These are phyloP conservation scores for Nematocida ironsii DNA, from an alignment of 371 early-diverging fungal species.

Conservation along the genomic window DNA sequence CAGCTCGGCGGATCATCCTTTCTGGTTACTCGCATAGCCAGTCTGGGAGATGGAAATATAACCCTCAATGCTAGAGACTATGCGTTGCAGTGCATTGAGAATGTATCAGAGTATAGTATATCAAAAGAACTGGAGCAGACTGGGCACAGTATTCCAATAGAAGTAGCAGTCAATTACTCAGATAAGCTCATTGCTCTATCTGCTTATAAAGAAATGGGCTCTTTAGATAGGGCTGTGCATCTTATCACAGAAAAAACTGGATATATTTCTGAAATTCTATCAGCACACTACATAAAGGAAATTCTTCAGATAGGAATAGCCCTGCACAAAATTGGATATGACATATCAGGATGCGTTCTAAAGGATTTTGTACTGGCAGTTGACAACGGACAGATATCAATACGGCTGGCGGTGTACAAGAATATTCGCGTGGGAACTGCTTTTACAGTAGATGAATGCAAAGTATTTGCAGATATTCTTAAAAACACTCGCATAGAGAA, in stretches of 20 bases:
- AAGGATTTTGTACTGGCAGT: conserved; percentile 35
- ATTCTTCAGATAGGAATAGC: conserved; percentile 14
- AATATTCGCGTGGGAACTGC: background rate
- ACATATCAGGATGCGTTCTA: conserved; percentile 2
- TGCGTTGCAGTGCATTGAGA: background rate
- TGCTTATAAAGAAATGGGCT: conserved; percentile 42
- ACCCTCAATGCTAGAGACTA: conserved; percentile 56
- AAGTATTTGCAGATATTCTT: background rate
- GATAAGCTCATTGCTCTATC: conserved; percentile 19
- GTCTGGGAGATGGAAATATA: conserved; percentile 42
- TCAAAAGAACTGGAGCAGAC: background rate
- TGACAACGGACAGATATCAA: conserved; percentile 22
- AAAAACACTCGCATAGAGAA: conserved; percentile 1
- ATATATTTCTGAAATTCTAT: conserved; percentile 11
- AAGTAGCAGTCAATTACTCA: conserved; percentile 1
- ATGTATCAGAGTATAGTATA: conserved; percentile 7
- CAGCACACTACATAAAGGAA: conserved; percentile 35
- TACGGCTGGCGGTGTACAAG: conserved; percentile 4
- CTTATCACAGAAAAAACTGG: conserved; percentile 7
- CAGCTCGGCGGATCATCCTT: conserved; percentile 4
- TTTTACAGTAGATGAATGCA: background rate
- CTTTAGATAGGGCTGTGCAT: conserved; percentile 39
- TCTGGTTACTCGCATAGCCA: conserved; percentile 41
- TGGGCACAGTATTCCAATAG: conserved; percentile 13
- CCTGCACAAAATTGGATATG: background rate